Evolutionary conservation across 2,329 filamentous ascomycete species (phyloP), one percentile per base, ranked within the genome.

Genomic region (Cytospora piceicola): DNA sequence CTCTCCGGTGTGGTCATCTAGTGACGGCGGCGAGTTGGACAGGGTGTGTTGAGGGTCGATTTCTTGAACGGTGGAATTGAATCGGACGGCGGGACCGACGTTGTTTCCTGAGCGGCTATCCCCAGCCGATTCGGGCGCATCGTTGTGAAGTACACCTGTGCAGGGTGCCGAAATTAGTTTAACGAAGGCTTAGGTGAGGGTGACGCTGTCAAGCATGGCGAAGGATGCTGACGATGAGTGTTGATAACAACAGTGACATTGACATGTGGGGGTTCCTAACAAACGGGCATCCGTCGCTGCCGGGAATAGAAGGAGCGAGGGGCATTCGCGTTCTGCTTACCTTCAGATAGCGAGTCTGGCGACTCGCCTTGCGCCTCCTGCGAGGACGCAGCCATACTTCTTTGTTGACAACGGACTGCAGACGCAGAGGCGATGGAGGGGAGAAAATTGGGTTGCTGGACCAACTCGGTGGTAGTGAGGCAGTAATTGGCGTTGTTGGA

Each of bases 51-150:
- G 73, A 7, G 87, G 85, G 66, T 85, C 81, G 71, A 93, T 92
- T 76, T 93, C 89, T 74, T 93, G 83, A 67, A 89, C 86, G 68
- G 85, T 82, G 32, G 90, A 87, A 63, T 89, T 88, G 76, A 93
- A 94, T 66, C 90, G 89, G 63, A 93, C 90, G 66, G 85, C 81
- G 64, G 81, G 80, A 63, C 77, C 73, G 57, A 74, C 73, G 66
- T 77, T 73, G 70, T 69, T 69, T 65, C 59, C 66, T 70, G 71
- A 61, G 58, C 63, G 62, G 61, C 65, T 64, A 70, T 73, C 65
- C 63, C 63, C 58, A 55, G 66, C 53, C 51, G 63, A 59, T 34
- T 66, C 59, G 63, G 63, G 52, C 51, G 59, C 61, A 68, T 68
- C 66, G 69, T 46, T 61, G 8, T 57, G n/a, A 57, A 15, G 12